Evolutionary conservation across 2,329 filamentous ascomycete species (phyloP).

Genomic region (Neofusicoccum cordaticola): DNA sequence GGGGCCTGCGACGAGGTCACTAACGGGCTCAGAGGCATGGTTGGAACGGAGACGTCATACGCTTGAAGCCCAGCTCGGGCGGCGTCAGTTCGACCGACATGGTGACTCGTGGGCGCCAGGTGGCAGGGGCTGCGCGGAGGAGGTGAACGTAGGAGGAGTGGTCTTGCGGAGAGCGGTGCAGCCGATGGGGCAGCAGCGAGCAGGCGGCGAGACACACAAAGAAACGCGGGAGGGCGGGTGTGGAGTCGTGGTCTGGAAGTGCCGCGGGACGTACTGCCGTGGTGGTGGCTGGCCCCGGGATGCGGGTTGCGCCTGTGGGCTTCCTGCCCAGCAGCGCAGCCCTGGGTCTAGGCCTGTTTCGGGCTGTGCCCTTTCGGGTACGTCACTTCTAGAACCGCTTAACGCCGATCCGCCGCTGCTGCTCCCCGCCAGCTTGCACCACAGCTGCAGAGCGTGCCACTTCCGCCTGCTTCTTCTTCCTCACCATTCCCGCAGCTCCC

Average conservation of each 20-base stretch:
- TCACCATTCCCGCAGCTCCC: neutral
- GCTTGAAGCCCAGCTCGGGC: conserved; percentile 85
- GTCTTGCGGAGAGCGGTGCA: conserved; percentile 17
- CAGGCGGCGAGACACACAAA: neutral
- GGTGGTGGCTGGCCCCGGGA: conserved; percentile 9
- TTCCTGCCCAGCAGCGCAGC: neutral
- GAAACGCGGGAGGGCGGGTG: neutral
- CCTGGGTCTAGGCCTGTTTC: neutral
- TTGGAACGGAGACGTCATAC: conserved; percentile 52
- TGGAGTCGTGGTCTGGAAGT: conserved; percentile 12
- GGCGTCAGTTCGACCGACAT: conserved; percentile 98
- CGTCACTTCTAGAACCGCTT: conserved; percentile 8
- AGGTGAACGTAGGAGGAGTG: conserved; percentile 10
- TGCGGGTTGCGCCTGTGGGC: neutral
- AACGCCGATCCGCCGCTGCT: conserved; percentile 7
- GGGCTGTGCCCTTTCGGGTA: neutral
- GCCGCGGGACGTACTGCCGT: conserved; percentile 18
- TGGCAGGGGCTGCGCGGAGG: conserved; percentile 14
- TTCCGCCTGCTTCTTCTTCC: neutral
- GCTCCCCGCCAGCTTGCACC: conserved; percentile 4
- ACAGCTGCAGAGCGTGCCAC: neutral
- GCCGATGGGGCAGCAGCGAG: neutral
- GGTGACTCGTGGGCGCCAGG: conserved; percentile 21
- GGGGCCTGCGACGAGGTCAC: conserved; percentile 46
- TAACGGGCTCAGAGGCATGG: neutral